Base-by-base conservation (phyloP, 768 basidiomycete genomes). In the Rhodotorula babjevae region DNA sequence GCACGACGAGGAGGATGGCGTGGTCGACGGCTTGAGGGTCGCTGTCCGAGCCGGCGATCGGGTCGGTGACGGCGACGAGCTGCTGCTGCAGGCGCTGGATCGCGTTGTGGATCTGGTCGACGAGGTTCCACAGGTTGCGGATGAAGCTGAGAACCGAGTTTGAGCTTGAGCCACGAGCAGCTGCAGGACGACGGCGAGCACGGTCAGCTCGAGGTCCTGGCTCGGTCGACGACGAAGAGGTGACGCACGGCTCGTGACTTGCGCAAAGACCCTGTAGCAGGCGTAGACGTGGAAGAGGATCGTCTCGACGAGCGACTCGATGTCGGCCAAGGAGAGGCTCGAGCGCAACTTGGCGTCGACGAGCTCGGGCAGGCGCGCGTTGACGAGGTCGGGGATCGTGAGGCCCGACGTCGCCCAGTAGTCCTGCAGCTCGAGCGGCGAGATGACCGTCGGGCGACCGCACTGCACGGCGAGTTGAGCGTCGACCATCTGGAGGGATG, bases 1-100 rank as follows among this genome's bases (percentile, higher is more conserved):
- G 58, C 1, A 75, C 73, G 18, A 66, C 66, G 67, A 71, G 69
- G n/a, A 75, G 69, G 46, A 75, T 64, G 27, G 63, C 59, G 31
- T 75, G 73, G 49, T 75, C 73, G 49, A 71, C 44, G 3, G 59
- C 63, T 53, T 65, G 66, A 12, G 69, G 56, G 36, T 67, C 67
- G 55, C 65, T 60, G 23, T 46, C 57, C 31, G 23, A 21, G 52
- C 65, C 69, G 10, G 40, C 14, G 7, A 46, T 40, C 18, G 65
- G 44, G 18, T 31, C 40, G 0, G 56, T 50, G n/a, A 69, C 44
- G n/a, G 53, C 46, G 63, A 75, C 73, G 63, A 75, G 69, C 18
- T 63, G 60, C 23, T 75, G 73, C 63, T 75, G 73, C 7, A 75
- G 60, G 0, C 69, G 62, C 58, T 75, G 73, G 23, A 75, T 63